Evolutionary conservation across 2,329 filamentous ascomycete species (phyloP).

Genomic region (Calonectria pauciramosa): DNA sequence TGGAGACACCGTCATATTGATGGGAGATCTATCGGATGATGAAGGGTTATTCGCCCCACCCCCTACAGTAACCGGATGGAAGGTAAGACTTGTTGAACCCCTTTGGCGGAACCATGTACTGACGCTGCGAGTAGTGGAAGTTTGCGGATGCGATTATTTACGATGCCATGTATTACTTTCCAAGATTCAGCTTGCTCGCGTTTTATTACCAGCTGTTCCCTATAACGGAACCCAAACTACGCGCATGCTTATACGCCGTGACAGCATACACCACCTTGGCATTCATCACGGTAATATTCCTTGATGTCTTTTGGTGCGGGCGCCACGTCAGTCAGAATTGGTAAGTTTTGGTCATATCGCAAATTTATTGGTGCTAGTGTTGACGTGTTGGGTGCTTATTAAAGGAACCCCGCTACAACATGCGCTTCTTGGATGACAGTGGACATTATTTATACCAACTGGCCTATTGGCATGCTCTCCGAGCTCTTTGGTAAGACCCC

Average conservation of each 20-base stretch:
- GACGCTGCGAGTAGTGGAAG: not conserved
- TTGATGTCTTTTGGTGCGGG: not conserved
- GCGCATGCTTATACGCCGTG: not conserved
- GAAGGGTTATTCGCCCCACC: not conserved
- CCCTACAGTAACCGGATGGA: not conserved
- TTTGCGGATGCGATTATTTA: not conserved
- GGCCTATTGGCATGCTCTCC: not conserved
- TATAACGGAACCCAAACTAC: not conserved
- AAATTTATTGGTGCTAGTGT: not conserved
- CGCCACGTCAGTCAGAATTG: not conserved
- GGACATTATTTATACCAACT: not conserved
- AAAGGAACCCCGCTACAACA: not conserved
- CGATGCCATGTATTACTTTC: not conserved
- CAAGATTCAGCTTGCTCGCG: not conserved
- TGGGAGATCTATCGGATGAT: no score
- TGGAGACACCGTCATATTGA: not conserved
- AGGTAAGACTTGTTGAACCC: not conserved
- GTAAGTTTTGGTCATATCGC: not conserved
- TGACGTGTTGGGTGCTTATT: not conserved
- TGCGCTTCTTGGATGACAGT: not conserved
- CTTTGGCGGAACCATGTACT: not conserved
- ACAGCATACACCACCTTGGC: not conserved
- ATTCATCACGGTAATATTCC: not conserved
- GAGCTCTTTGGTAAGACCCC: not conserved
- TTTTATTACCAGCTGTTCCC: not conserved